These are phyloP conservation scores for Blastocystis sp. DNA, from an alignment of 352 stramenopile species.

Conservation along the genomic window DNA sequence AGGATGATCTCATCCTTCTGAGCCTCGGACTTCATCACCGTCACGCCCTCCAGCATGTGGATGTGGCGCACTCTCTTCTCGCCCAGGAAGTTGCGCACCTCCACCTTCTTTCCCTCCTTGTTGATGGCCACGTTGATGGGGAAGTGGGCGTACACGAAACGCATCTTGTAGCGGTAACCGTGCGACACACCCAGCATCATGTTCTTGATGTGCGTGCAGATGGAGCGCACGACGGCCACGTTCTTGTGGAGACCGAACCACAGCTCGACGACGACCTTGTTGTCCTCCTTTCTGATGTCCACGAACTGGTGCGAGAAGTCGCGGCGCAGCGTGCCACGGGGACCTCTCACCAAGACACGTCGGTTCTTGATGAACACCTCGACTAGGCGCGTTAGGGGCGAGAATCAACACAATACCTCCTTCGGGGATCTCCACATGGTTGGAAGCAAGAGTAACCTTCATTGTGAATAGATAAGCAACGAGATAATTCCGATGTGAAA, in stretches of 20 bases:
- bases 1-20: constrained; percentile 68
- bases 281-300: constrained; percentile 85
- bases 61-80: constrained; percentile 96
- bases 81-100: constrained; percentile 99
- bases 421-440: constrained; percentile 80
- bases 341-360: constrained; percentile 92
- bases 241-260: constrained; percentile 99
- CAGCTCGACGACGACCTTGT: constrained; percentile 92
- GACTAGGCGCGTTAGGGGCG: constrained; percentile 78
- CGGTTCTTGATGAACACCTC: constrained; percentile 90
- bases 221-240: constrained; percentile 94
- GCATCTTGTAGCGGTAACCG: constrained; percentile 99
- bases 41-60: constrained; percentile 80
- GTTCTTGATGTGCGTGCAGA: constrained; percentile 98
- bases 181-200: constrained; percentile 97
- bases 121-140: constrained; percentile 97
- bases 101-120: constrained; percentile 87
- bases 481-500: neutral
- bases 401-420: constrained; percentile 54
- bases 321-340: constrained; percentile 89
- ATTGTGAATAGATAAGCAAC: constrained; percentile 21
- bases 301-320: constrained; percentile 96
- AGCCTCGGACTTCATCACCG: constrained; percentile 33
- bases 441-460: constrained; percentile 80
- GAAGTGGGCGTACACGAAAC: constrained; percentile 99